Base-by-base conservation (phyloP, 305 asterid species). In the Solanum hybrid region DNA sequence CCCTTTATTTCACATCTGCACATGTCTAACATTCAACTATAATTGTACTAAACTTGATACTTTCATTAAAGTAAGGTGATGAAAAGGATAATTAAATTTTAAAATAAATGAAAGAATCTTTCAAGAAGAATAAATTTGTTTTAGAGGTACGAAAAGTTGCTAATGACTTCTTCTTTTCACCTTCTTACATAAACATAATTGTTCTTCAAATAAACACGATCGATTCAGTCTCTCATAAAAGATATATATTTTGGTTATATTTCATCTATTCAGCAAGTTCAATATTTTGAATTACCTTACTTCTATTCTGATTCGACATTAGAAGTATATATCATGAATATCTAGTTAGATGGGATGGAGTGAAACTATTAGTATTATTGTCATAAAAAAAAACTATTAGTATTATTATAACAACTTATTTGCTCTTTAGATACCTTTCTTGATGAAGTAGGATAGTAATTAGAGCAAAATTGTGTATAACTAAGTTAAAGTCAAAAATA, bases 1-100 rank as follows among this genome's bases (percentile, higher is more conserved):
- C 46, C 12, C 51, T 81, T 92, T 87, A 20, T 91, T 89, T 72
- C 88, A 36, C 56, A 89, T 90, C 95, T 73, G 91, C 81, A 87
- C 85, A 29, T 90, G 92, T 89, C 95, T 81, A 94, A 93, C 94
- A 84, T 92, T 90, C 96, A 94, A 93, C 97, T 87, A 88, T 90
- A 92, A 88, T 51, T 91, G 78, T 56, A 71, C 87, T 77, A 66
- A 32, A 64, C 81, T 46, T 78, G 14, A 86, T 85, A 38, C 24
- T 73, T 73, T 10, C 20, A 81, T 26, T 29, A n/a, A 24, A 87
- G 27, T 35, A 69, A 16, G 38, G 4, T 27, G 60, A 51, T 0
- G 11, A 66, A 71, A 37, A 60, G 38, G 78, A 24, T 71, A 27
- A n/a, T 66, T 17, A 34, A 34, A 14, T 56, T 79, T 17, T 69